These are phyloP conservation scores for Fusarium newnesense DNA, from an alignment of 2,329 filamentous ascomycete genomes.

Conservation along the genomic window DNA sequence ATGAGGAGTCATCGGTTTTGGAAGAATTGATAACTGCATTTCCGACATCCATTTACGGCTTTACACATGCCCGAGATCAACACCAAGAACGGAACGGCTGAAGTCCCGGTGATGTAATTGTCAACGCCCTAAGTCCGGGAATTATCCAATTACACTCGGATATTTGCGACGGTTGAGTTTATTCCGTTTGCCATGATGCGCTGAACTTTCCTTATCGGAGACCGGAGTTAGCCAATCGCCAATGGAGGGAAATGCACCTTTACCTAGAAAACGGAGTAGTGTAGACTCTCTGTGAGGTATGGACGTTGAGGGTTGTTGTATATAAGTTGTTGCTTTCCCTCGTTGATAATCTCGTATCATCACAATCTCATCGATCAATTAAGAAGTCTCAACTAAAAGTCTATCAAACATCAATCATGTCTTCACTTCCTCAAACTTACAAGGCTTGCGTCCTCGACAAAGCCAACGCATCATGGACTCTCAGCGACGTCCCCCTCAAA, in stretches of 20 bases:
- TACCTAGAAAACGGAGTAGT: background rate
- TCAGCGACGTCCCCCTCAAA: slow-evolving; percentile 70
- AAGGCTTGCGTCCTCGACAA: slow-evolving; percentile 71
- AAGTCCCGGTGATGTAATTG: slow-evolving; percentile 24
- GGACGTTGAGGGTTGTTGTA: background rate
- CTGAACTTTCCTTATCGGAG: background rate
- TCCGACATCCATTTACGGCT: slow-evolving; percentile 23
- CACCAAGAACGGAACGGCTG: background rate
- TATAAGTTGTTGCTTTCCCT: background rate
- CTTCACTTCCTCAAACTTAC: slow-evolving; percentile 70
- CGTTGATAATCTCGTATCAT: background rate
- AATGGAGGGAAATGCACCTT: background rate
- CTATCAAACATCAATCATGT: slow-evolving; percentile 29
- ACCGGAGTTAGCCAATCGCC: slow-evolving; percentile 7
- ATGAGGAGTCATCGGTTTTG: slow-evolving; percentile 30
- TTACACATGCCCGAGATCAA: slow-evolving; percentile 30
- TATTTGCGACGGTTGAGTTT: background rate
- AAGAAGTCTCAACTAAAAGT: background rate
- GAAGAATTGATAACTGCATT: slow-evolving; percentile 29
- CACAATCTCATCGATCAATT: background rate
- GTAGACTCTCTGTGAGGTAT: background rate
- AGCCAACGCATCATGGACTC: slow-evolving; percentile 60
- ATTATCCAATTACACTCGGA: slow-evolving; percentile 3
- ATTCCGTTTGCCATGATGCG: background rate
- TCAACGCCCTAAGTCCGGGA: slow-evolving; percentile 13